Base-by-base conservation (phyloP, 306 rosid species). In the Vigna radiata region DNA sequence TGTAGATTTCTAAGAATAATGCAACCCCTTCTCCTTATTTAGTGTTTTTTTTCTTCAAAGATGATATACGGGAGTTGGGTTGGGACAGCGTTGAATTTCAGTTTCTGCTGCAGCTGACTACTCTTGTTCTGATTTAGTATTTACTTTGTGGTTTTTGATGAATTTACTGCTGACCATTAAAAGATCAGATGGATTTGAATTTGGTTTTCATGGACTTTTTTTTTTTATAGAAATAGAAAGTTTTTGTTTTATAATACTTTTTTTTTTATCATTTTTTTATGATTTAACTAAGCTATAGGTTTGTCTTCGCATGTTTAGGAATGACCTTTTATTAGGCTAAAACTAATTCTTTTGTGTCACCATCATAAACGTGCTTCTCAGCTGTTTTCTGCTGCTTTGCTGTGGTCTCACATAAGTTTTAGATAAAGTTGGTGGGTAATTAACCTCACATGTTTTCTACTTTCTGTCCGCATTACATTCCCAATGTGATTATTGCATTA, bases 91-190 rank as follows among this genome's bases (percentile, higher is more conserved):
- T 66, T 69, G 50, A 60, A 21, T 31, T 68, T 81, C 7, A 16
- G 10, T 33, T 72, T 69, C 70, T 55, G 25, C 55, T 3, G 14
- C 2, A 29, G 53, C 52, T 63, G 60, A 68, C 49, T 75, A 68
- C 46, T 31, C 11, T 18, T 64, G 56, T 33, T 70, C 11, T 70
- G 79, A 75, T 75, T 70, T 44, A 39, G 1, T 27, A 44, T 50
- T 80, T 60, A 62, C 78, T 71, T 7, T 37, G n/a, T 62, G 56
- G 70, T 10, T 11, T 81, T 79, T 77, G 80, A 63, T 81, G 59
- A 80, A 73, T 61, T 75, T 72, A 44, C 14, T 78, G 16, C 0
- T 73, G 18, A 27, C 29, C 3, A 41, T 60, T 27, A 12, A 8
- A 76, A 21, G 58, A 80, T 66, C 50, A 54, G 63, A 13, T 69